These are phyloP conservation scores for Fraxinus sp. DNA, from an alignment of 305 asterid species.

Conservation along the genomic window DNA sequence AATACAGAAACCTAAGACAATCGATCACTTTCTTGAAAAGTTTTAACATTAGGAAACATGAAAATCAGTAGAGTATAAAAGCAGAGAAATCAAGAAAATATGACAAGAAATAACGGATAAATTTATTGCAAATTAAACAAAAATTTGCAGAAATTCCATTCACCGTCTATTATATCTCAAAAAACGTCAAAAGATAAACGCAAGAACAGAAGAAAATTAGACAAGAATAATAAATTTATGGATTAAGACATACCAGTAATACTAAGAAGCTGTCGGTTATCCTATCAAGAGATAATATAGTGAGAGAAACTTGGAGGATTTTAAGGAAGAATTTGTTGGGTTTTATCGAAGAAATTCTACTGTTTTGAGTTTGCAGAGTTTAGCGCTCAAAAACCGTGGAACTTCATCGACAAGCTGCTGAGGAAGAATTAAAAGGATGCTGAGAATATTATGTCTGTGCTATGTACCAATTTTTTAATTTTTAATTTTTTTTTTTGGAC, in stretches of 20 bases:
- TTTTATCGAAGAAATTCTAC: not conserved
- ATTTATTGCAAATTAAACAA: not conserved
- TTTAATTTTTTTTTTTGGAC: not conserved
- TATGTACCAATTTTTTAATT: not conserved
- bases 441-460: not conserved
- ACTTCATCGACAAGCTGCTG: slow-evolving; percentile 1
- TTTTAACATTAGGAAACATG: not conserved
- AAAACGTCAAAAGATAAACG: not conserved
- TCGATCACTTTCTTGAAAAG: not conserved
- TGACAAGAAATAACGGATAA: not conserved
- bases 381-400: not conserved
- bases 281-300: not conserved
- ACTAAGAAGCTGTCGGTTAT: not conserved
- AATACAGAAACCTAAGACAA: not conserved
- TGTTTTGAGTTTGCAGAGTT: not conserved
- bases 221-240: not conserved
- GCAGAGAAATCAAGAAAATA: not conserved
- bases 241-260: not conserved
- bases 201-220: not conserved
- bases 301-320: not conserved
- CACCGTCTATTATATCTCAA: not conserved
- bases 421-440: not conserved
- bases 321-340: not conserved
- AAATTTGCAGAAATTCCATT: not conserved
- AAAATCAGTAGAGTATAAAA: not conserved